Evolutionary conservation across 225 moss, liverwort and hornwort genomes (phyloP), one percentile per base, ranked within the genome.

Genomic region (Bryum argenteum): DNA sequence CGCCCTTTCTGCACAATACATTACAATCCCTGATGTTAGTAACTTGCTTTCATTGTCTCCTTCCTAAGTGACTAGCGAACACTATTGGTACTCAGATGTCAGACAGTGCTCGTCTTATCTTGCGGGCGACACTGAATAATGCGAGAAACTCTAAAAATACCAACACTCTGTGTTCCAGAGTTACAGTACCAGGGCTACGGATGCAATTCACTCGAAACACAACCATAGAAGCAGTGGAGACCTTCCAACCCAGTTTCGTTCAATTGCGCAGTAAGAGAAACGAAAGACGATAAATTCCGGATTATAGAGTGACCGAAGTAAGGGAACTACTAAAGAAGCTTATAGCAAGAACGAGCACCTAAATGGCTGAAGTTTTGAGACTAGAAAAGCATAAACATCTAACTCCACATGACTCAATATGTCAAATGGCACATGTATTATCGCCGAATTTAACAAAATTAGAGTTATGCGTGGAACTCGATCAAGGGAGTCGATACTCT

Each of bases 1-100:
- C 90, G 91, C 22, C 94, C 89, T 79, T 84, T 97, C 96, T 97
- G 88, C 42, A 81, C 41, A 65, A 72, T 76, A 67, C 28, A 76
- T 13, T 44, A 21, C 55, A 60, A n/a, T 24, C 44, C 60, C 26
- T 40, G 26, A 37, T 44, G 55, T 33, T 33, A 33, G 7, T 3
- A 33, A 33, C 33, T 33, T 48, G 16, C 15, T 17, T 48, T 48
- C 16, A n/a, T n/a, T n/a, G 15, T 48, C 1, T 6, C 16, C 48
- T 48, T 15, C 13, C 15, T 47, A 4, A 48, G 16, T 14, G 48
- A 14, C 16, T 11, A 44, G 44, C 12, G 44, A 3, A 2, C 10
- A 48, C 48, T 16, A 5, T 6, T 48, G 15, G 15, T 45, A 45
- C 45, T 13, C 14, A 45, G 13, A 15, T 58, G 21, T 38, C 64